Percentiles rank a stretch among this genome's conserved stretches.
Conservation (phyloP, 2,329 filamentous ascomycete species). For the Ophiostoma ips region DNA sequence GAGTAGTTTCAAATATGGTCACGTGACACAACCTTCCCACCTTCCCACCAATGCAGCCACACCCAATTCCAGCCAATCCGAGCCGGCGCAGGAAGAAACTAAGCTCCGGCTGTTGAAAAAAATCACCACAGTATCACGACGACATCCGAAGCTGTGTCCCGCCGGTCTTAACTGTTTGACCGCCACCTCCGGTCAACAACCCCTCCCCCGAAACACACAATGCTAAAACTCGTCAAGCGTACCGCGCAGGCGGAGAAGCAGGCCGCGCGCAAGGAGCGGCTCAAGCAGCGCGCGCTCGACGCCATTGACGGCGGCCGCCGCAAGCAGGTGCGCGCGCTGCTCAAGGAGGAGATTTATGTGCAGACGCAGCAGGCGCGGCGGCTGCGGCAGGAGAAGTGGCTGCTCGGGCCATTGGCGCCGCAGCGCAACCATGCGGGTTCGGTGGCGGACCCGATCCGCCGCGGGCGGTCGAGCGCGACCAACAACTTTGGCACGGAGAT, state of each 20-base stretch:
- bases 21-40: neutral
- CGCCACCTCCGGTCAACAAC: neutral
- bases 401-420: conserved; percentile 64
- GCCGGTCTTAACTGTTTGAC: neutral
- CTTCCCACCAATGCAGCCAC: neutral
- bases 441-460: conserved; percentile 9
- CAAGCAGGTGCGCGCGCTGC: conserved; percentile 17
- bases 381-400: conserved; percentile 60
- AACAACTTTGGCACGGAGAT: conserved; percentile 10
- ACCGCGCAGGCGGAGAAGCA: conserved; percentile 54
- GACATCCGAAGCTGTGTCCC: too few species aligned
- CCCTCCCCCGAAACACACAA: conserved; percentile 19
- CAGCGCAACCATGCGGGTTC: conserved; percentile 41
- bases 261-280: conserved; percentile 32
- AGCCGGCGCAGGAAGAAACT: conserved; percentile 8
- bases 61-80: conserved; percentile 2
- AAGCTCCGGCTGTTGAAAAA: conserved; percentile 9
- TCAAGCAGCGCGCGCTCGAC: neutral
- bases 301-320: neutral
- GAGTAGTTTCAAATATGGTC: neutral
- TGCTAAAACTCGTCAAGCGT: conserved; percentile 59
- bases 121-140: too few species aligned
- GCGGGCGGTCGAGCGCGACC: conserved; percentile 5
- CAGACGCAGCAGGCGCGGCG: conserved; percentile 23
- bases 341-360: conserved; percentile 21